phyloP scores from a whole-genome alignment of 768 basidiomycete species.

The Suillus clintonianus region DNA sequence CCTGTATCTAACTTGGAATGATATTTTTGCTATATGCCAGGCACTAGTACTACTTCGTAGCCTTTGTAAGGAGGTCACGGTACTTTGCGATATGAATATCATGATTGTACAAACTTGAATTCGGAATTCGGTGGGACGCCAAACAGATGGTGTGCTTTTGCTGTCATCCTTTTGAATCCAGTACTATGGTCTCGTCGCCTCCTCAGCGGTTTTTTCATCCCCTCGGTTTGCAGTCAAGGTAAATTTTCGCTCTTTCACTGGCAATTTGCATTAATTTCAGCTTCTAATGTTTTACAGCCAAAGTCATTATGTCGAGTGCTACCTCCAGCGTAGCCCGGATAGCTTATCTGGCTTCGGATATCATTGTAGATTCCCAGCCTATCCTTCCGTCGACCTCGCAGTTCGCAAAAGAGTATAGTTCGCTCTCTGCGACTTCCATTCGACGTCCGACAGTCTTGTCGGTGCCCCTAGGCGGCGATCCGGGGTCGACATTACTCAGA shows the following conservation, averaged over 20 bases:
- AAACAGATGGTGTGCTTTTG: conserved; percentile 25
- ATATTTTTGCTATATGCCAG: background rate
- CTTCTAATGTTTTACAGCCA: background rate
- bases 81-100: background rate
- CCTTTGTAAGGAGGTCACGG: conserved; percentile 10
- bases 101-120: conserved; percentile 12
- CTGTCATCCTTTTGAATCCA: conserved; percentile 14
- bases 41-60: background rate
- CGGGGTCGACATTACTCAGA: conserved; percentile 56
- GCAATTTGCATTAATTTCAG: background rate
- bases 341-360: conserved; percentile 70
- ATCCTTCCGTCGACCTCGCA: conserved; percentile 40
- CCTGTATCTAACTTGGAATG: background rate
- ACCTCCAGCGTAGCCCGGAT: conserved; percentile 59
- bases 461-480: conserved; percentile 67
- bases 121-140: conserved; percentile 15
- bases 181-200: background rate
- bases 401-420: conserved; percentile 33
- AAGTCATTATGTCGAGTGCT: conserved; percentile 26
- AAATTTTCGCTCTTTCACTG: background rate
- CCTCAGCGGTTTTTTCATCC: background rate
- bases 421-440: conserved; percentile 35
- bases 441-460: conserved; percentile 47
- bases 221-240: conserved; percentile 10
- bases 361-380: conserved; percentile 59